phyloP scores from a whole-genome alignment of 176 grass and related monocot genomes.

The Paspalum notatum region DNA sequence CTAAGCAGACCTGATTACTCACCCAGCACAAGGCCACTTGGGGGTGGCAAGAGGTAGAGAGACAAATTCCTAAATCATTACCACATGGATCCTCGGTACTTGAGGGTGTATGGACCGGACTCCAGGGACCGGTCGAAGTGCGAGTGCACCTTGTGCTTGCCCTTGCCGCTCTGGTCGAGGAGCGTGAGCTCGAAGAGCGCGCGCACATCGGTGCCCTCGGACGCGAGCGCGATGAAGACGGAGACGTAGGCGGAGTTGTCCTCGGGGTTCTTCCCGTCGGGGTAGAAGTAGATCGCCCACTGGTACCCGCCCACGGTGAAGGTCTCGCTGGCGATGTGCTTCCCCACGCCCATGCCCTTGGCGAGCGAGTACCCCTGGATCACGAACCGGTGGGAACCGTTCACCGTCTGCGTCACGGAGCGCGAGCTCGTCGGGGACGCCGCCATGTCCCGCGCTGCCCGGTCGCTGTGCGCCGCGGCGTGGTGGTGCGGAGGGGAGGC shows the following conservation, averaged over 20 bases:
- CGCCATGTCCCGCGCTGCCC: slow-evolving; percentile 40
- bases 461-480: slow-evolving; percentile 35
- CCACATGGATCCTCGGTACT: slow-evolving; percentile 97
- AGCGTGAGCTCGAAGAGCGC: slow-evolving; percentile 96
- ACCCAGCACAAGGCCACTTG: neutral
- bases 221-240: slow-evolving; percentile 87
- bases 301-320: slow-evolving; percentile 85
- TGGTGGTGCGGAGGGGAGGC: slow-evolving; percentile 58
- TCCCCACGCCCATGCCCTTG: slow-evolving; percentile 95
- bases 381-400: slow-evolving; percentile 88
- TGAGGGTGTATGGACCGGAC: slow-evolving; percentile 84
- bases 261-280: slow-evolving; percentile 94
- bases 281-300: slow-evolving; percentile 98
- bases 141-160: slow-evolving; percentile 88
- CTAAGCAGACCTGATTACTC: neutral
- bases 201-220: slow-evolving; percentile 88
- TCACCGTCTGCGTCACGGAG: slow-evolving; percentile 88
- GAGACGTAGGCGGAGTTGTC: slow-evolving; percentile 92
- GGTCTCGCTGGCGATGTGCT: slow-evolving; percentile 93
- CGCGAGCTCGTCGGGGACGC: slow-evolving; percentile 88
- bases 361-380: slow-evolving; percentile 94
- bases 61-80: slow-evolving; percentile 39
- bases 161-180: slow-evolving; percentile 86
- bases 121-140: slow-evolving; percentile 88
- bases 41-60: neutral